phyloP scores from a whole-genome alignment of 108 stramenopile genomes.

The Pseudonitzschia delicatissima region DNA sequence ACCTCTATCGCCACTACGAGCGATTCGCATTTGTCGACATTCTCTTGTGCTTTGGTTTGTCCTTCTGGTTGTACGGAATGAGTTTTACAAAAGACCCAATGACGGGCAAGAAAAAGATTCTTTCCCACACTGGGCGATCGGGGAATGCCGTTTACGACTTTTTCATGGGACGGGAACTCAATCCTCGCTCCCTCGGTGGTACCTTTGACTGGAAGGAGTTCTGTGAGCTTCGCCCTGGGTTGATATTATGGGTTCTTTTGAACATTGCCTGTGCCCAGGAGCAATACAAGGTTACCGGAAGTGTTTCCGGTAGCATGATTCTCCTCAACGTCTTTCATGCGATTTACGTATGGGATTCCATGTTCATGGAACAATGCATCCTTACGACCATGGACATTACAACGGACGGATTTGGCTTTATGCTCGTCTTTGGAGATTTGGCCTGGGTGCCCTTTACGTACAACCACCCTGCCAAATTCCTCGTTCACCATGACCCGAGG shows the following conservation, averaged over 20 bases:
- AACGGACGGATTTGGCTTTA: conserved; percentile 99
- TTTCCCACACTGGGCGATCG: conserved; percentile 85
- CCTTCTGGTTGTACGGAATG: conserved; percentile 69
- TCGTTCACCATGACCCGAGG: conserved; percentile 88
- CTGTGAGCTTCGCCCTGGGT: conserved; percentile 95
- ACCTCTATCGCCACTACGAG: conserved; percentile 74
- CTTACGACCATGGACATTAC: conserved; percentile 99
- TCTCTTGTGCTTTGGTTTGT: conserved; percentile 50
- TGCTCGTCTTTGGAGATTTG: conserved; percentile 97
- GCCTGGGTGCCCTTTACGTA: conserved; percentile 99
- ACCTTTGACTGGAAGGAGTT: conserved; percentile 96
- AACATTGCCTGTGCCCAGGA: conserved; percentile 79
- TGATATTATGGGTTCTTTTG: conserved; percentile 91
- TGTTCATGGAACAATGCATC: conserved; percentile 92
- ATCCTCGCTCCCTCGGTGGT: conserved; percentile 72
- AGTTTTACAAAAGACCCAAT: conserved; percentile 45
- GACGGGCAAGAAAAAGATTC: conserved; percentile 37
- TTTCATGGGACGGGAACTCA: conserved; percentile 97
- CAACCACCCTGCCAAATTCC: conserved; percentile 87
- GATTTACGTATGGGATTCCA: conserved; percentile 96
- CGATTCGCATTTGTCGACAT: conserved; percentile 66
- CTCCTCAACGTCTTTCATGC: conserved; percentile 89
- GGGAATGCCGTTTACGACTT: conserved; percentile 89
- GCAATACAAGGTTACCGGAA: conserved; percentile 75
- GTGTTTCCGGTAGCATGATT: conserved; percentile 88